Percentiles rank a stretch among this genome's conserved stretches.
Evolutionary conservation across 163 green algal genomes (phyloP).

Genomic region (Scenedesmus sp.): DNA sequence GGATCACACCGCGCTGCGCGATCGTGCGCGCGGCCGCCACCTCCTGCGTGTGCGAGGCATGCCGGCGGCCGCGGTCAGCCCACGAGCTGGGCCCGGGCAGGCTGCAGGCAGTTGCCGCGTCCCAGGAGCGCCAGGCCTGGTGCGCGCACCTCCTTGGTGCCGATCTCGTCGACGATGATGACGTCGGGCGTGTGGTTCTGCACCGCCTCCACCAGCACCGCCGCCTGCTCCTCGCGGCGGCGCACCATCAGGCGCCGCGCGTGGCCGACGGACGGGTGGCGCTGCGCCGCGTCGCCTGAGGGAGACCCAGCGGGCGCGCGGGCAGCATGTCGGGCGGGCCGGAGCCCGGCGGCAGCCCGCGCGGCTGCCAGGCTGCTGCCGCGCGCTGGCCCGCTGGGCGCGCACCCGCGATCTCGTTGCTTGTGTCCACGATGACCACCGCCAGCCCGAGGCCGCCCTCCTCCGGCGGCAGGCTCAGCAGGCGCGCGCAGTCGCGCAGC

Average conservation of each 20-base stretch:
- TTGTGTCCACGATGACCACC: conserved; percentile 90
- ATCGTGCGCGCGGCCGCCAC: conserved; percentile 59
- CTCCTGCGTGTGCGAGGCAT: no score
- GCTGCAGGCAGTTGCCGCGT: no score
- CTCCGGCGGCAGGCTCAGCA: conserved; percentile 63
- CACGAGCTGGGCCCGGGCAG: no score
- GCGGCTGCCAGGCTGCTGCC: no score
- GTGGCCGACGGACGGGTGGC: conserved; percentile 81
- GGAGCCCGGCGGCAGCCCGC: neutral
- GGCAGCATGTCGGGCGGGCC: neutral
- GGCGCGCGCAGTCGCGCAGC: conserved; percentile 74
- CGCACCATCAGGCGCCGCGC: conserved; percentile 92
- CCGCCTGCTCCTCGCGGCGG: neutral
- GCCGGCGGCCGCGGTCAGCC: no score
- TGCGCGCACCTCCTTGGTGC: conserved; percentile 46
- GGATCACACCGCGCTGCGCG: conserved; percentile 58
- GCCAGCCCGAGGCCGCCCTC: conserved; percentile 19
- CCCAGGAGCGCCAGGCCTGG: no score
- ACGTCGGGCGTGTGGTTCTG: conserved; percentile 95
- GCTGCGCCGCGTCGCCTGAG: conserved; percentile 68
- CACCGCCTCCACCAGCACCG: conserved; percentile 87
- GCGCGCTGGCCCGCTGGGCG: neutral
- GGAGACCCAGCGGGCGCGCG: neutral
- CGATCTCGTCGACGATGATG: conserved; percentile 94
- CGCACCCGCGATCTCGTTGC: conserved; percentile 75